Conservation (phyloP, 2,329 filamentous ascomycete genomes). For the Talaromyces atroroseus region DNA sequence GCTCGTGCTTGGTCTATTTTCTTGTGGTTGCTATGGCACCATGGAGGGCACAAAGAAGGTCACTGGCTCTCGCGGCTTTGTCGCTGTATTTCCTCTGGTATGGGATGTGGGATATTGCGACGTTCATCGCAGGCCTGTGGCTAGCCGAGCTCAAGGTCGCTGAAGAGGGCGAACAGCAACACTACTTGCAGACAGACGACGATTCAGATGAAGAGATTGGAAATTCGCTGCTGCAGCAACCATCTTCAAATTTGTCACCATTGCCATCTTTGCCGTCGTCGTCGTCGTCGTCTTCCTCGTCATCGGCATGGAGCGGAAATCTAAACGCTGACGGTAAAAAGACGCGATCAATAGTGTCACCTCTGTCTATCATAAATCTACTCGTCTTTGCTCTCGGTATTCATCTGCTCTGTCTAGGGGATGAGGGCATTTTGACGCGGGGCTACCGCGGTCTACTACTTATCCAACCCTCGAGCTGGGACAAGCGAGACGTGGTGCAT, state of each 20-base stretch:
- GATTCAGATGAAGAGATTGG: constrained; percentile 1
- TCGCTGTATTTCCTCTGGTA: not conserved
- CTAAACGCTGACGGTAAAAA: not conserved
- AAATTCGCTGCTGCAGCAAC: not conserved
- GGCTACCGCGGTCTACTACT: constrained; percentile 4
- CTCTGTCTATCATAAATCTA: not conserved
- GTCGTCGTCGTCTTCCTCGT: not conserved
- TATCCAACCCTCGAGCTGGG: constrained; percentile 5
- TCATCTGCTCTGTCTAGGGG: constrained; percentile 8
- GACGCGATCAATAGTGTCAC: not conserved
- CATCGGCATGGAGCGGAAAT: not conserved
- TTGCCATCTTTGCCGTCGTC: not conserved
- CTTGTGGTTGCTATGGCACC: constrained; percentile 2
- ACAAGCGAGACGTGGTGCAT: not conserved
- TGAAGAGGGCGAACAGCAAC: constrained; percentile 1
- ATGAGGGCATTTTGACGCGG: constrained; percentile 1
- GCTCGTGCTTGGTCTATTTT: constrained; percentile 20
- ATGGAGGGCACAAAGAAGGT: not conserved
- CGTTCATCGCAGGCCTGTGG: constrained; percentile 6
- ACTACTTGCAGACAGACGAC: not conserved
- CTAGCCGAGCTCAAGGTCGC: constrained; percentile 7
- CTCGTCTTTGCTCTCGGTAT: constrained; percentile 2
- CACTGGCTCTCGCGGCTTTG: not conserved
- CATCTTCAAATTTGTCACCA: not conserved
- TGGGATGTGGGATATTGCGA: constrained; percentile 10